These are phyloP conservation scores for Exophiala alcalophila DNA, from an alignment of 2,329 filamentous ascomycete species.

Conservation along the genomic window DNA sequence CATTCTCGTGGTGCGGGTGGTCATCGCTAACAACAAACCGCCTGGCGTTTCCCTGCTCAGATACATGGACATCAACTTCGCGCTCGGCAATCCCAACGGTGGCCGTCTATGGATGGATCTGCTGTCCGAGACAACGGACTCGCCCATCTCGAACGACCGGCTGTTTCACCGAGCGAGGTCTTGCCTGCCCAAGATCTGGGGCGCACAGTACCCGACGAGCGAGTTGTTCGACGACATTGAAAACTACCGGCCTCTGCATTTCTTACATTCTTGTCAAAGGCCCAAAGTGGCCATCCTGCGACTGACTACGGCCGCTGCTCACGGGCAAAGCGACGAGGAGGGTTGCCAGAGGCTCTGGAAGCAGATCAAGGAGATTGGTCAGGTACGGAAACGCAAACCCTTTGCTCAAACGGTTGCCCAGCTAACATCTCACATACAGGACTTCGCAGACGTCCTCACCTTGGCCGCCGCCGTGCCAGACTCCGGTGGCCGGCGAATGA, in stretches of 20 bases:
- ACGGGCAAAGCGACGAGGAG: constrained; percentile 7
- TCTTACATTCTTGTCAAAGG: constrained; percentile 34
- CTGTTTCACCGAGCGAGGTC: constrained; percentile 36
- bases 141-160: constrained; percentile 30
- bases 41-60: constrained; percentile 3
- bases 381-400: constrained; percentile 33
- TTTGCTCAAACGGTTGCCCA: not conserved
- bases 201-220: constrained; percentile 37
- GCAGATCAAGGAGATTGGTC: constrained; percentile 31
- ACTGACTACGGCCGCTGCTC: constrained; percentile 13
- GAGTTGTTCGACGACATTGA: constrained; percentile 41
- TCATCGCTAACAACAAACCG: not conserved
- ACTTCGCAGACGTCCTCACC: constrained; percentile 38
- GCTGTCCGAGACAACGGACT: constrained; percentile 28
- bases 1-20: too few species aligned
- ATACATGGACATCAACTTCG: constrained; percentile 28
- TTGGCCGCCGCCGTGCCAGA: constrained; percentile 35
- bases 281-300: constrained; percentile 36
- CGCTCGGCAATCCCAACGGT: constrained; percentile 28
- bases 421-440: constrained; percentile 26
- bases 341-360: constrained; percentile 26
- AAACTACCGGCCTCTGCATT: constrained; percentile 38
- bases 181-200: constrained; percentile 38
- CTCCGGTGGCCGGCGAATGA: constrained; percentile 34
- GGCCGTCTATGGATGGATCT: constrained; percentile 35